phyloP scores from a whole-genome alignment of 805 yeast genomes.

The Zygosaccharomyces pseudorouxii region DNA sequence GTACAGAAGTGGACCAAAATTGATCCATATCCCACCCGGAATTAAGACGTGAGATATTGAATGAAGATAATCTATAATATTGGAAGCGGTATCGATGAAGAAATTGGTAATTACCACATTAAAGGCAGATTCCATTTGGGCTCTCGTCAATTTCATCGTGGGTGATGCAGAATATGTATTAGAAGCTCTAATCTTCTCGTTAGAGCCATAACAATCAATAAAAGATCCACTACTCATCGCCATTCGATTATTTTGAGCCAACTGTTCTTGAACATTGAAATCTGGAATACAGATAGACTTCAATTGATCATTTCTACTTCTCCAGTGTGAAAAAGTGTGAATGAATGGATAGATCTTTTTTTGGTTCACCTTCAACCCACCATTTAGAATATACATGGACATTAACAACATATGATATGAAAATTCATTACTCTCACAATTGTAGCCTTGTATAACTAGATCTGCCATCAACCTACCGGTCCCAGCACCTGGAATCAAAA shows the following conservation, averaged over 20 bases:
- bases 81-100: constrained; percentile 54
- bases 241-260: constrained; percentile 46
- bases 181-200: constrained; percentile 20
- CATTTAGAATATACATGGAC: constrained; percentile 48
- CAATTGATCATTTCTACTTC: constrained; percentile 40
- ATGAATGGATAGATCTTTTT: constrained; percentile 47
- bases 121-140: constrained; percentile 37
- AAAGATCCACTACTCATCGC: constrained; percentile 67
- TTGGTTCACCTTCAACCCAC: constrained; percentile 36
- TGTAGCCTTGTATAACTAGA: constrained; percentile 45
- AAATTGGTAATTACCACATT: constrained; percentile 49
- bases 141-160: constrained; percentile 30
- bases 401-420: constrained; percentile 57
- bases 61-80: constrained; percentile 49
- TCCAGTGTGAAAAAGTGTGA: constrained; percentile 44
- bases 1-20: constrained; percentile 62
- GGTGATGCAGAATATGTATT: constrained; percentile 24
- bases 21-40: constrained; percentile 49
- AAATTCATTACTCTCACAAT: constrained; percentile 55
- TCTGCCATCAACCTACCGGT: constrained; percentile 53
- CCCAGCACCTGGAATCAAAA: constrained; percentile 57
- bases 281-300: constrained; percentile 49
- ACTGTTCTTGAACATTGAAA: constrained; percentile 32
- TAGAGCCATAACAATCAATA: constrained; percentile 54
- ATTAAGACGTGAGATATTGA: constrained; percentile 43